Evolutionary conservation across 805 yeast species (phyloP).

Genomic region (Teunomyces tritomae): DNA sequence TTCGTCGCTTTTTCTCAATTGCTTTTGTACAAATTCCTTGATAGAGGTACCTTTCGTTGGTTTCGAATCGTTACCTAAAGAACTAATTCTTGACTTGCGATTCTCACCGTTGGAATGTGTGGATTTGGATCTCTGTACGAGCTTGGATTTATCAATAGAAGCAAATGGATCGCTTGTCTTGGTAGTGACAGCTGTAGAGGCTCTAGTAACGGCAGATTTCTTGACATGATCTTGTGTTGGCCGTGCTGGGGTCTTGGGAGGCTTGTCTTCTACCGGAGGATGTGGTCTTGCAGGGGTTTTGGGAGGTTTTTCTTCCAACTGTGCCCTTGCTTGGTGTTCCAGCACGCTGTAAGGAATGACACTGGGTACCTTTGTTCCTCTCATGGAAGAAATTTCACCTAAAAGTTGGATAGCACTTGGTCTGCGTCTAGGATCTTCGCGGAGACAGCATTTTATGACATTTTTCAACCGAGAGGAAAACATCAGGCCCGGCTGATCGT

Average conservation of each 20-base stretch:
- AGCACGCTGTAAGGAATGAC: constrained; percentile 41
- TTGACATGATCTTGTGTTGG: not conserved
- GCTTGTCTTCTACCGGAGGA: not conserved
- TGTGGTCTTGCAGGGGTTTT: not conserved
- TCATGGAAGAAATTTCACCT: constrained; percentile 64
- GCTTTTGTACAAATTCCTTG: constrained; percentile 32
- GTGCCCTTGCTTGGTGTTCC: constrained; percentile 10
- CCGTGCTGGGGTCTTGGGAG: not conserved
- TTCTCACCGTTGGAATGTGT: constrained; percentile 7
- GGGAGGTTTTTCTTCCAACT: not conserved
- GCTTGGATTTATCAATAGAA: constrained; percentile 38
- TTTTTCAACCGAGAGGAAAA: constrained; percentile 64
- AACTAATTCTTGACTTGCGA: constrained; percentile 6
- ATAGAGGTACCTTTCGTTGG: constrained; percentile 14
- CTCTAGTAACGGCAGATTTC: too few relatives aligned
- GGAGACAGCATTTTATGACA: constrained; percentile 57
- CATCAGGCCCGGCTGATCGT: constrained; percentile 45
- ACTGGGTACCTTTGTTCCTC: constrained; percentile 43
- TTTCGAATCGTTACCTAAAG: constrained; percentile 7
- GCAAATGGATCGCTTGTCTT: constrained; percentile 40
- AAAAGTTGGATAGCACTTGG: constrained; percentile 73
- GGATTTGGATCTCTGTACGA: constrained; percentile 21
- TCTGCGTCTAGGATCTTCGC: constrained; percentile 65
- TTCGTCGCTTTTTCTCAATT: constrained; percentile 22
- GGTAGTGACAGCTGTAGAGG: not conserved